Base-by-base conservation (phyloP, 345 rosid species). In the Citrus hindsii region DNA sequence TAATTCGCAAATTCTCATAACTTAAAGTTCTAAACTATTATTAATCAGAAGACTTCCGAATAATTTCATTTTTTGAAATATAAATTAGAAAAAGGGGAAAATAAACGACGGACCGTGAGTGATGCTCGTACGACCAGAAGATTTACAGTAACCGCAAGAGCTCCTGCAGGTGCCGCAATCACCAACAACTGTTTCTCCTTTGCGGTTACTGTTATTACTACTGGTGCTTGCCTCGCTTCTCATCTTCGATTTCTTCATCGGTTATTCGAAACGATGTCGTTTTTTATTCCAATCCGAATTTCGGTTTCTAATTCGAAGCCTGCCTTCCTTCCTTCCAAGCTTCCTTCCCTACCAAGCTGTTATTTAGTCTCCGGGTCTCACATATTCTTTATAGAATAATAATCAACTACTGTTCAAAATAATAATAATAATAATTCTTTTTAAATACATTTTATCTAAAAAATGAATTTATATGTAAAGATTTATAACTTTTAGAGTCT, bases 131-230 rank as follows among this genome's bases (percentile, higher is more conserved):
- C 74, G 58, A 19, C 74, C 74, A 16, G 83, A 10, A 62, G 95
- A 92, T 84, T 75, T 85, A 83, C 99, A 96, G 76, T 94, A 96
- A 55, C 94, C 94, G 69, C 98, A 94, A 55, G 92, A 69, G 79
- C 92, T 85, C 77, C 74, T 37, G 25, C 40, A 80, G 51, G 84
- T 82, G 70, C 92, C 94, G 25, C 80, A 84, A 84, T 94, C 98
- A 40, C 16, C 64, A 35, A 96, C 88, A 68, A 89, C 87, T 71
- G 91, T 84, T 82, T 88, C 93, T 63, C 91, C 88, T 59, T 84
- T 83, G 60, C 56, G 60, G 73, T 68, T 73, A 75, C 75, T 70
- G 68, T 83, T 33, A 79, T 84, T 79, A 72, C 56, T 83, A 79
- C 97, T 95, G 35, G 91, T 85, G 87, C 94, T 90, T 5, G 92